Evolutionary conservation across 2,329 filamentous ascomycete species (phyloP), one percentile per base, ranked within the genome.

Genomic region (Fusarium sp.): DNA sequence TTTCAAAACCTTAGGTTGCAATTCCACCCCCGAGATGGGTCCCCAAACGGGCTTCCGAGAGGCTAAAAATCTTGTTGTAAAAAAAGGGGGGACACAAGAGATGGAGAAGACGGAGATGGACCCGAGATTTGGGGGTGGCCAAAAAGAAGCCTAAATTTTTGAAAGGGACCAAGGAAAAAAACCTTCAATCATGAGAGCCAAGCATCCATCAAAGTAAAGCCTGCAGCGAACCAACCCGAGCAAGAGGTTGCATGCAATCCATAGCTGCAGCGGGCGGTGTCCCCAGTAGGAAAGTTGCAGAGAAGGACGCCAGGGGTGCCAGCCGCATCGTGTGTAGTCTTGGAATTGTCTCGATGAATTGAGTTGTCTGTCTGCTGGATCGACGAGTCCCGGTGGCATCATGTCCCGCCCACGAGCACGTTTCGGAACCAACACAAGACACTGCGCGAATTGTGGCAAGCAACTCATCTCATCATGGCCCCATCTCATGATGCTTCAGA

Each of bases 361-460:
- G 44, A 50, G 34, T 51, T 58, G 39, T 58, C 44, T 18, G 37
- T 30, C 37, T 36, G 16, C 48, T 52, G 31, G 54, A 57, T 37
- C 31, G 53, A 34, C 39, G 12, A 18, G 27, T 43, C 34, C 31
- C 15, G 30, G 52, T 68, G 58, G 58, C 63, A 67, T 68, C 63
- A 68, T 63, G 12, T 40, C 31, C 27, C 50, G 36, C 13, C 30
- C 31, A 43, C 52, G 59, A 67, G 64, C 63, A 67, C 53, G 47
- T 68, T 68, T 63, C 63, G 63, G 65, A 13, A 59, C 15, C n/a
- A 53, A 61, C 46, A 58, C 39, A 27, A 39, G 28, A 47, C 56
- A 61, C 61, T 27, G 53, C 57, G 47, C 60, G 52, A 47, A 54
- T 60, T 60, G 55, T 47, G 54, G 47, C 46, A 13, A 23, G 13